phyloP scores from a whole-genome alignment of 2,329 filamentous ascomycete genomes.

The Calonectria hongkongensis region DNA sequence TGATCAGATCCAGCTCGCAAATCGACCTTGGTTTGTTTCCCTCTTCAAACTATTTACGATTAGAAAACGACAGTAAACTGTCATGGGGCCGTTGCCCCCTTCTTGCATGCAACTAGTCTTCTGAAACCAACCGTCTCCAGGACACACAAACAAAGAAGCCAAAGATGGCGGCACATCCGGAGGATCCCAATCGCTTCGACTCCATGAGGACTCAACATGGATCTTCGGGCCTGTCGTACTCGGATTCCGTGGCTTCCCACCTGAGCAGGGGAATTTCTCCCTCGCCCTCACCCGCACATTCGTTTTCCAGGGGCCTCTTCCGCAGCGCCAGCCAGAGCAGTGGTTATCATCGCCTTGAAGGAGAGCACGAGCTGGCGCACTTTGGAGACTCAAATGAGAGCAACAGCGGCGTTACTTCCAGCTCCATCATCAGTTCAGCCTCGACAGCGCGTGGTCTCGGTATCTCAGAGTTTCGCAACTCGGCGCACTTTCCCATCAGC shows the following conservation, averaged over 20 bases:
- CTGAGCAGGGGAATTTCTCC: slow-evolving; percentile 26
- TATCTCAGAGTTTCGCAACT: slow-evolving; percentile 41
- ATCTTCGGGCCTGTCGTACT: slow-evolving; percentile 32
- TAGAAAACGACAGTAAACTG: slow-evolving; percentile 13
- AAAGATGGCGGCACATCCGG: slow-evolving; percentile 46
- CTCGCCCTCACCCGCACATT: slow-evolving; percentile 28
- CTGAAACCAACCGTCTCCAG: slow-evolving; percentile 22
- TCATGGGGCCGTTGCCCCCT: slow-evolving; percentile 41
- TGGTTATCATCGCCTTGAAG: slow-evolving; percentile 46
- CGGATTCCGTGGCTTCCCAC: slow-evolving; percentile 36
- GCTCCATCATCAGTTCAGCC: slow-evolving; percentile 17
- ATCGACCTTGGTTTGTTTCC: background rate
- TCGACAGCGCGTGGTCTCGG: slow-evolving; percentile 40
- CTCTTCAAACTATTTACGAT: background rate
- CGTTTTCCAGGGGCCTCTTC: slow-evolving; percentile 45
- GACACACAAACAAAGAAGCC: slow-evolving; percentile 23
- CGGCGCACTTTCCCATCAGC: slow-evolving; percentile 40
- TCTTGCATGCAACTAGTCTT: slow-evolving; percentile 21
- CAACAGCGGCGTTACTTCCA: background rate
- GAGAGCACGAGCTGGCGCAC: slow-evolving; percentile 47
- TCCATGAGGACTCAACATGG: background rate
- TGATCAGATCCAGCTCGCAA: slow-evolving; percentile 17
- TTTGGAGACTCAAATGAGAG: slow-evolving; percentile 34
- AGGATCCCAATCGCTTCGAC: background rate
- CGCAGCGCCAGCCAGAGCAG: slow-evolving; percentile 44